Percentiles rank a stretch among this genome's conserved stretches.
phyloP scores from a whole-genome alignment of 2,329 filamentous ascomycete species.

The Orbilia ellipsospora region DNA sequence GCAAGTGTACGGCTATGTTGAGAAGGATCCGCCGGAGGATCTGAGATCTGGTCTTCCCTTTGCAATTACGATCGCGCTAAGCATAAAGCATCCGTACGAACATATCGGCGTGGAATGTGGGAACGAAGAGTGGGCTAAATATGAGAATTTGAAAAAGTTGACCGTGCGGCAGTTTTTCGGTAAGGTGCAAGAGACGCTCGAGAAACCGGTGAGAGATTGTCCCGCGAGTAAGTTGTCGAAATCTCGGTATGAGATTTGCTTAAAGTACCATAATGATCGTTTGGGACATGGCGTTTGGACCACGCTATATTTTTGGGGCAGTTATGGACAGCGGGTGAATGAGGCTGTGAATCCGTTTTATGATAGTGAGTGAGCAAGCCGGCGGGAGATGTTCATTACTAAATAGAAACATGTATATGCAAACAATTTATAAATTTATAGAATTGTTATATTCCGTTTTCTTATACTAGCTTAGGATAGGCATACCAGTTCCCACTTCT shows the following conservation, averaged over 20 bases:
- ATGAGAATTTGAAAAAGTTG: not conserved
- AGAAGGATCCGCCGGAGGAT: not conserved
- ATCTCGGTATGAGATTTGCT: not conserved
- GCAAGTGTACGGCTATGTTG: not conserved
- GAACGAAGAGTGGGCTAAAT: not conserved
- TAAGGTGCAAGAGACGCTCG: not conserved
- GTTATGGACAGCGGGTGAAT: not conserved
- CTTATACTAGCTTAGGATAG: too few relatives aligned
- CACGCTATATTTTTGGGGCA: constrained; percentile 1
- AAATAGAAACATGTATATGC: too few relatives aligned
- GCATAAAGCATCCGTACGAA: not conserved
- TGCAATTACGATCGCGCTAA: not conserved
- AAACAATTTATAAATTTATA: too few relatives aligned
- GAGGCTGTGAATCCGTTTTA: constrained; percentile 4
- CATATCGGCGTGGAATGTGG: not conserved
- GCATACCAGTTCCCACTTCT: too few relatives aligned
- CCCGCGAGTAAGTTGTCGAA: not conserved
- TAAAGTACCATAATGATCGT: not conserved
- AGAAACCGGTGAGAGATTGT: not conserved
- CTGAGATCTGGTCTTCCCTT: not conserved
- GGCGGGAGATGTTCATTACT: too few relatives aligned
- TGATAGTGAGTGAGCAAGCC: not conserved
- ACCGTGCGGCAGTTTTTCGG: not conserved
- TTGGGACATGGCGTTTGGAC: not conserved
- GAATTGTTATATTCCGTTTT: too few relatives aligned